A percentile compares a stretch with the other conserved stretches of the same genome.
Evolutionary conservation across 495 filamentous ascomycete genomes (phyloP).

Genomic region (Pyrenula aspistea): DNA sequence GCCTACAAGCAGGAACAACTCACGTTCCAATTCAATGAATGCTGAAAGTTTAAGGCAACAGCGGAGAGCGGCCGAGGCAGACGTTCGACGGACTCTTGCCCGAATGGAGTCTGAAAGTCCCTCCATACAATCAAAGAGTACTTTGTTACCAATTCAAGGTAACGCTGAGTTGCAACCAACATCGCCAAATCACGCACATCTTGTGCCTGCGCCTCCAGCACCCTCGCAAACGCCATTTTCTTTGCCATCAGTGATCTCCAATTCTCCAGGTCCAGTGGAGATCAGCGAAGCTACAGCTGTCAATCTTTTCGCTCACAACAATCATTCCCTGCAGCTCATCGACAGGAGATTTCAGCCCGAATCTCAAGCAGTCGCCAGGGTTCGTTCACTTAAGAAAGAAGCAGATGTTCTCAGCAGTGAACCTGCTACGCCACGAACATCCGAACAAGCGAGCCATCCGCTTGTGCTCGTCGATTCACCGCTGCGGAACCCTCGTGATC

Average conservation of each 20-base stretch:
- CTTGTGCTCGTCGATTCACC: slow-evolving; percentile 50
- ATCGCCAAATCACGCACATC: background rate
- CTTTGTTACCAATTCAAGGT: background rate
- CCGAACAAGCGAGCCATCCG: slow-evolving; percentile 27
- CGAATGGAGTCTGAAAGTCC: slow-evolving; percentile 2
- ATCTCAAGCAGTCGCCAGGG: slow-evolving; percentile 11
- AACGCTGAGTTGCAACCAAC: background rate
- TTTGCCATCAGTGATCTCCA: slow-evolving; percentile 35
- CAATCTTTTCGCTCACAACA: slow-evolving; percentile 76
- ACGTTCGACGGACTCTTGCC: background rate
- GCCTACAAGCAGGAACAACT: slow-evolving; percentile 55
- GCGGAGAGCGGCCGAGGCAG: slow-evolving; percentile 18
- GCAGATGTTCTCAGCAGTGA: slow-evolving; percentile 22
- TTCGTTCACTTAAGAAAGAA: slow-evolving; percentile 4
- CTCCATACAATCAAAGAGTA: background rate
- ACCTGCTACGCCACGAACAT: slow-evolving; percentile 24
- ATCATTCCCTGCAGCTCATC: slow-evolving; percentile 66
- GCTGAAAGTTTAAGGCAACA: slow-evolving; percentile 54
- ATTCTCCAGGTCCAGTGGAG: slow-evolving; percentile 37
- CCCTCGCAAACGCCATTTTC: slow-evolving; percentile 4
- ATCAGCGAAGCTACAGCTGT: slow-evolving; percentile 69
- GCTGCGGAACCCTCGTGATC: slow-evolving; percentile 61
- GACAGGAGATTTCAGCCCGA: slow-evolving; percentile 44
- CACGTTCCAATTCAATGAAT: slow-evolving; percentile 53
- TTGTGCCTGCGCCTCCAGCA: background rate